Base-by-base conservation (phyloP, 306 rosid species). In the Rosa persica region DNA sequence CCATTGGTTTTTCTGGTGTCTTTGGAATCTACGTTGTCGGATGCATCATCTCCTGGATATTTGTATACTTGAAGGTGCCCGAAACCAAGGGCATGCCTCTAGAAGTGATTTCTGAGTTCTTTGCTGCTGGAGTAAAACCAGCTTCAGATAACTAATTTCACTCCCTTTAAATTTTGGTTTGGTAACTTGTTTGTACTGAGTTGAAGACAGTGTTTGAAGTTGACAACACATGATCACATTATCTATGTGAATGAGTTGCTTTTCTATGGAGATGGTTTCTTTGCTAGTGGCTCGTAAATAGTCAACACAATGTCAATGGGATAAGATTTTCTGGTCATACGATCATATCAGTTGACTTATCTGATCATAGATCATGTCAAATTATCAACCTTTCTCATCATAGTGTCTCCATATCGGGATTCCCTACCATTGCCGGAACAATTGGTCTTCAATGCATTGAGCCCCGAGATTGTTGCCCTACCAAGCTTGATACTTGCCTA, bases 31-130 rank as follows among this genome's bases (percentile, higher is more conserved):
- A 86, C 43, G 90, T 80, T 16, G 72, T 20, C 36, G 91, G 89
- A 60, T 86, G 92, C 89, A 70, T 84, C 78, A 70, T 88, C 54
- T 78, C 97, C 6, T 89, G 87, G 91, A 76, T 88, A 73, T 92
- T 92, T 75, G 92, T 92, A 6, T 87, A 72, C 86, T 76, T 87
- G 70, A 92, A 89, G 78, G 92, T 88, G 51, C 92, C 97, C 30
- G 94, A 91, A 80, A 89, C 94, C 2, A 91, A 89, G 83, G 97
- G 92, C 76, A 91, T 91, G 97, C 92, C 94, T 77, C 77, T 88
- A 27, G 97, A 92, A 85, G 94, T 92, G 66, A 92, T 91, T 1
- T 86, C 84, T 13, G 97, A 91, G 80, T 89, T 89, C 67, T 89
- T 89, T 38, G 89, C 91, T n/a, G 77, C 86, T 58, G 92, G 89